These are phyloP conservation scores for Articulospora tetracladia DNA, from an alignment of 495 filamentous ascomycete genomes.

Conservation along the genomic window DNA sequence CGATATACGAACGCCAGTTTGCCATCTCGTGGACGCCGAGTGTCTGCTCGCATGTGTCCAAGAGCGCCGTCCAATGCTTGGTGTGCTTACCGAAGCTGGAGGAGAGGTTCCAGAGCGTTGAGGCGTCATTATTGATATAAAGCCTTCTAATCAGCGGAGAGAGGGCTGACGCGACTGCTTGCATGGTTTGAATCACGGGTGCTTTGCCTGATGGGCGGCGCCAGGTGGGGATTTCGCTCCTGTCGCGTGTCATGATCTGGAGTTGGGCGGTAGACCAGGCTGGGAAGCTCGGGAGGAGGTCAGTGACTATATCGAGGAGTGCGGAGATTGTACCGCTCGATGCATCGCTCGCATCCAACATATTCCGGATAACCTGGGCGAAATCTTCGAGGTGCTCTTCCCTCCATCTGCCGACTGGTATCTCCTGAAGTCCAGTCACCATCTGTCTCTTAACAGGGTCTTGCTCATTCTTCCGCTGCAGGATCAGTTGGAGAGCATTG, in stretches of 20 bases:
- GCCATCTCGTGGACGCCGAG: neutral
- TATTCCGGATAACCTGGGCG: slow-evolving; percentile 6
- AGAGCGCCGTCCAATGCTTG: slow-evolving; percentile 1
- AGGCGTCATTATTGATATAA: slow-evolving; percentile 1
- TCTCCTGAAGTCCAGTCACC: neutral
- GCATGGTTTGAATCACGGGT: slow-evolving; percentile 6
- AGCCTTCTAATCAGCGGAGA: neutral
- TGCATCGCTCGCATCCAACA: neutral
- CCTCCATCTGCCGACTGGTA: neutral
- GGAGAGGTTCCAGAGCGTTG: neutral
- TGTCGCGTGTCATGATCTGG: neutral
- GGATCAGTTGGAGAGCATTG: slow-evolving; percentile 1
- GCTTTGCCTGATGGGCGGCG: neutral
- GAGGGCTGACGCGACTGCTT: neutral
- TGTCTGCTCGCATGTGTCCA: neutral
- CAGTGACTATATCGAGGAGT: neutral
- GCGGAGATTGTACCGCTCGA: neutral
- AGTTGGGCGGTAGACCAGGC: neutral
- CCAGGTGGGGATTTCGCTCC: neutral
- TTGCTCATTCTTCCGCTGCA: slow-evolving; percentile 8
- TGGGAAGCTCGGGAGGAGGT: neutral
- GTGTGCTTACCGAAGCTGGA: neutral
- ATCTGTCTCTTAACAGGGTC: slow-evolving; percentile 1
- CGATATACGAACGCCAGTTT: neutral
- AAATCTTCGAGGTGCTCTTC: slow-evolving; percentile 1